Evolutionary conservation across 2,329 filamentous ascomycete genomes (phyloP), one percentile per base, ranked within the genome.

Genomic region (Endoconidiophora polonica): DNA sequence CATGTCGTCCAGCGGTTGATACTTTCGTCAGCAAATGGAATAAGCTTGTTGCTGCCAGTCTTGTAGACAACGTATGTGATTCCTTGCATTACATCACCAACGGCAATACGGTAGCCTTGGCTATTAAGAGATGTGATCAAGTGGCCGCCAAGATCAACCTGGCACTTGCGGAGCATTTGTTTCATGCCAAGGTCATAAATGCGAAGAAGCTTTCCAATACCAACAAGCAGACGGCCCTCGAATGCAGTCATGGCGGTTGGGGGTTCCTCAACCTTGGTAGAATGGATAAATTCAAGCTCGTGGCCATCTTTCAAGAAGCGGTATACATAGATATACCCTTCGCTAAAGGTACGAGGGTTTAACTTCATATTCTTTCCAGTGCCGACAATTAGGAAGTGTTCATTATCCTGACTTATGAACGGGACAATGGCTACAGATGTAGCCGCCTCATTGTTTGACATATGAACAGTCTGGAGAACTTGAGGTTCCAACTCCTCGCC

Each of bases 21-120:
- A 5, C 81, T 83, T 62, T 99, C 91, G 61, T 98, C 91, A 16
- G 77, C 85, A 59, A 98, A 98, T 0, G 90, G 84, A 53, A 98
- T 93, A 44, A 98, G 71, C 58, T 83, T 83, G 65, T 96, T 96
- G 57, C 87, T 84, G 56, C 86, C 79, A 41, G 82, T 81, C 64
- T 98, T 96, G 71, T 94, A 96, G 22, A 93, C 88, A 10, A 93
- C 83, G 58, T 85, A 96, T 0, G 83, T 90, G 50, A 96, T 77
- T 51, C 86, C 88, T 61, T 98, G 87, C 58, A 90, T 83, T 26
- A 95, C 81, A 62, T 99, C 93, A 12, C 86, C 88, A 36, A 94
- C 86, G 48, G 95, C 71, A 54, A 99, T 88, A 24, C 91, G 83
- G 61, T 79, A 90, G 52, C 90, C 90, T 65, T 94, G 87, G 0